Evolutionary conservation across 2,329 filamentous ascomycete genomes (phyloP), one percentile per base, ranked within the genome.

Genomic region (Xylariaceae sp.): DNA sequence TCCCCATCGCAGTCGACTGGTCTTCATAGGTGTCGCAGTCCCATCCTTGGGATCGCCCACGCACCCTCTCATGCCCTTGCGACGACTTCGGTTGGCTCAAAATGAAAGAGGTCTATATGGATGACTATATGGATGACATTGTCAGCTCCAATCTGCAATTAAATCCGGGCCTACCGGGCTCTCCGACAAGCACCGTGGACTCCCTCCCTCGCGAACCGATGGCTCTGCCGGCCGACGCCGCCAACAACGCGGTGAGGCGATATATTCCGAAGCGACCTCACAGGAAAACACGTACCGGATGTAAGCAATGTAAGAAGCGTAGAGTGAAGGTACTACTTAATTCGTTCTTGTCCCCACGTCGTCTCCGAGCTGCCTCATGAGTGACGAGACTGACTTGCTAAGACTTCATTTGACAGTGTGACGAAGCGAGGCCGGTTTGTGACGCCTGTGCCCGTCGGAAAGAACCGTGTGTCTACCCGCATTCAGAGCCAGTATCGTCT

Each of bases 221-320:
- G 4, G 8, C 35, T 11, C 8, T 11, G 35, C 8, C 35, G 35
- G 35, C 35, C 35, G 1, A 37, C 8, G 8, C 4, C 5, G 32
- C 34, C 2, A 41, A 56, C 32, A 47, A 42, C 42, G 30, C 50
- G 3, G 29, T 19, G 9, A 30, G 71, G 1, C 35, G 35, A 37
- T 77, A 73, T 50, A 70, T 75, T 53, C 58, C 73, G 47, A 83
- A 82, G 64, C 73, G 78, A 7, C 77, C 79, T 48, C 80, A 83
- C 65, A 77, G 72, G 60, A 83, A 83, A 66, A 80, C 79, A 1
- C 71, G 79, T 31, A 70, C 72, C 2, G 80, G 79, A 4, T 83
- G 80, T 61, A 70, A 70, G 57, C 79, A 76, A 62, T 83, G 80
- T 72, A 83, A 82, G 67, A 65, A 67, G 11, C 75, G 80, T 52